Percentiles rank a stretch among this genome's conserved stretches.
Conservation (phyloP, 805 yeast species). For the Candida ipomoeae region DNA sequence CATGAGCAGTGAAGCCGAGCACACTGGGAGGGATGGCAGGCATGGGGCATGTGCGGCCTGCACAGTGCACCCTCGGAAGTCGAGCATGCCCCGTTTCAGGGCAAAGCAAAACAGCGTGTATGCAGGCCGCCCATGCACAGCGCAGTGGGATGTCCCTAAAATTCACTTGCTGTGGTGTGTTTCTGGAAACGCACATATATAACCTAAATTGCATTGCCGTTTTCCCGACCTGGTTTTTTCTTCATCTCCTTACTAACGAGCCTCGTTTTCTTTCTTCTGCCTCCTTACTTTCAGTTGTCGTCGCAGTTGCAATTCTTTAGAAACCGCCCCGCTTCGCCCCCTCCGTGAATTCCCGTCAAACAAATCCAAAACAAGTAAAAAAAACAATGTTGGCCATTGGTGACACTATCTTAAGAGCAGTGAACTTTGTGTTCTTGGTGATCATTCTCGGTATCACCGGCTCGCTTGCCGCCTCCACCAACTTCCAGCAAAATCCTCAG, state of each 20-base stretch:
- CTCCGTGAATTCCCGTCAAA: neutral
- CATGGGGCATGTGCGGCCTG: constrained; percentile 4
- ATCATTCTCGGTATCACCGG: constrained; percentile 85
- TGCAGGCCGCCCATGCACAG: constrained; percentile 13
- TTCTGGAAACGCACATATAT: constrained; percentile 7
- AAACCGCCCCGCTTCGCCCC: neutral
- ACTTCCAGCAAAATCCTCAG: constrained; percentile 58
- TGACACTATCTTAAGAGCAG: constrained; percentile 69
- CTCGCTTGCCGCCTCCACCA: constrained; percentile 69
- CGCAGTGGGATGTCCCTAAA: constrained; percentile 4
- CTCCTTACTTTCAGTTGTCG: neutral
- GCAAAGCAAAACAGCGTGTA: constrained; percentile 17
- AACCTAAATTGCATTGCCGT: constrained; percentile 1
- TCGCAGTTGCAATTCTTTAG: neutral
- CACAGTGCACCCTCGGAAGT: constrained; percentile 15
- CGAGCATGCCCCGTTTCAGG: constrained; percentile 12
- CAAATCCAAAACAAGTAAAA: neutral
- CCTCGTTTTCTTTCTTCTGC: neutral
- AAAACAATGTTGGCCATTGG: constrained; percentile 58
- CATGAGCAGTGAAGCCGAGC: constrained; percentile 1
- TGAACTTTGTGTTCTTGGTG: constrained; percentile 72
- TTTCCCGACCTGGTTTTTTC: constrained; percentile 3
- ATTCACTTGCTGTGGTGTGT: constrained; percentile 13
- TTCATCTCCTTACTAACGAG: neutral
- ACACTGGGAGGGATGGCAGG: neutral